A percentile compares a stretch with the other conserved stretches of the same genome.
Evolutionary conservation across 2,329 filamentous ascomycete species (phyloP).

Genomic region (Nakataea oryzae): DNA sequence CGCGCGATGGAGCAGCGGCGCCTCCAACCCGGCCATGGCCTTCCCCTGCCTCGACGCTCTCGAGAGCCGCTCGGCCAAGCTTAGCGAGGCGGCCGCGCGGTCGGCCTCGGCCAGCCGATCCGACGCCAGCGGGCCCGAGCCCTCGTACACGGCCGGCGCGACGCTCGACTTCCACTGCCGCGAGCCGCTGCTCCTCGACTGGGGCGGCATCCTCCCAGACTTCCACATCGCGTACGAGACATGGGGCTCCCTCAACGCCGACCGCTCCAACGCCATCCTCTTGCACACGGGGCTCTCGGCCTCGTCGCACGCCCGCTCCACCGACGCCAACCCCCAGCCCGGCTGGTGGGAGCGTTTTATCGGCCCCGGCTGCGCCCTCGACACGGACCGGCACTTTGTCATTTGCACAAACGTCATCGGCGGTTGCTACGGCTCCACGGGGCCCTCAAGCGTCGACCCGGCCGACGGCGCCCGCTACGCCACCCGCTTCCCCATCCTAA

Average conservation of each 20-base stretch:
- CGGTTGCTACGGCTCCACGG: conserved; percentile 91
- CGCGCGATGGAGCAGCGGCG: conserved; percentile 20
- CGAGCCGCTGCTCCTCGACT: conserved; percentile 74
- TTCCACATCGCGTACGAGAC: conserved; percentile 91
- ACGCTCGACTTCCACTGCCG: conserved; percentile 67
- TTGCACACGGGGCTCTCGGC: conserved; percentile 91
- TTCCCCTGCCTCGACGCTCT: conserved; percentile 85
- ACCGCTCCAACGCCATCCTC: conserved; percentile 81
- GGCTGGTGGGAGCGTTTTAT: conserved; percentile 99
- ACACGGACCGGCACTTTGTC: conserved; percentile 85
- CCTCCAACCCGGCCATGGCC: conserved; percentile 75
- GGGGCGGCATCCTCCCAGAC: conserved; percentile 83
- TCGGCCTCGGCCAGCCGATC: conserved; percentile 29
- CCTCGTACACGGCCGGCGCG: conserved; percentile 85
- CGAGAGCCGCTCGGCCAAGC: conserved; percentile 65
- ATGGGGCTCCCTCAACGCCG: conserved; percentile 73
- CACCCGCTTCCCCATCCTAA: conserved; percentile 89
- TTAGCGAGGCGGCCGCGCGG: conserved; percentile 23
- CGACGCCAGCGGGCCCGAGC: conserved; percentile 72
- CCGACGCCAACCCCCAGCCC: conserved; percentile 71
- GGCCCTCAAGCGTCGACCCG: conserved; percentile 79
- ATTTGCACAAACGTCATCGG: conserved; percentile 97
- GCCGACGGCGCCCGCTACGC: conserved; percentile 82
- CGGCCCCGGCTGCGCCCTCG: conserved; percentile 70
- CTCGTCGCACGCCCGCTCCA: conserved; percentile 95